phyloP scores from a whole-genome alignment of 2,329 filamentous ascomycete species.

The Fusarium sp. region DNA sequence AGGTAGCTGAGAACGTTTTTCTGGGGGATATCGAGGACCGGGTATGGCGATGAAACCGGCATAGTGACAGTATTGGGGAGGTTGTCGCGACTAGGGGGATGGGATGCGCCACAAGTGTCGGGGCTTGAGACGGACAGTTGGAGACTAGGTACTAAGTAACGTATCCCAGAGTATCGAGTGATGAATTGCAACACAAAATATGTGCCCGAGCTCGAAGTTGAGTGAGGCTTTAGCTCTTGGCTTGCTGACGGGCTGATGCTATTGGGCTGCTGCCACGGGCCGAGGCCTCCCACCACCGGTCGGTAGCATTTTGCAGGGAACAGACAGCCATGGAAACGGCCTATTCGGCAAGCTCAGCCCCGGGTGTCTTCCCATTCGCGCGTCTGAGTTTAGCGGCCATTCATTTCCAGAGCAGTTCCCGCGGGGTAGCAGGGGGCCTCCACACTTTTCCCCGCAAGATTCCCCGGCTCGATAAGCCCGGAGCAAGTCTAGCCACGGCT shows the following conservation, averaged over 20 bases:
- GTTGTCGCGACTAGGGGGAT: neutral
- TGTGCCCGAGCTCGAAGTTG: neutral
- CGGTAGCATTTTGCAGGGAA: constrained; percentile 2
- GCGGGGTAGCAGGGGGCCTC: constrained; percentile 20
- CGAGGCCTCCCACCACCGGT: constrained; percentile 17
- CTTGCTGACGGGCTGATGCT: neutral
- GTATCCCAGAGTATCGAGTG: neutral
- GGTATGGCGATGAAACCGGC: constrained; percentile 62
- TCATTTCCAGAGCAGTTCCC: neutral
- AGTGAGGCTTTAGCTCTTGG: neutral
- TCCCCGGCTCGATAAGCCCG: constrained; percentile 16
- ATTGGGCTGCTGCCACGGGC: constrained; percentile 10
- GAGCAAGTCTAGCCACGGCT: constrained; percentile 23
- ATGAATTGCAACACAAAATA: neutral
- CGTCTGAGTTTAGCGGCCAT: no score
- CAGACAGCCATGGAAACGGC: no score
- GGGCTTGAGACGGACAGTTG: no score
- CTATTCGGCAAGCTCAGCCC: neutral
- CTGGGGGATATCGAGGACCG: constrained; percentile 60
- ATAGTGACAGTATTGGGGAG: constrained; percentile 48
- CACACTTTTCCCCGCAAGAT: constrained; percentile 19
- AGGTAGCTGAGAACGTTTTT: constrained; percentile 60
- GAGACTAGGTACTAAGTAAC: neutral
- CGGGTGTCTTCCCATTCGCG: neutral
- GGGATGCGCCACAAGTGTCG: no score